Evolutionary conservation across 2,329 filamentous ascomycete species (phyloP), one percentile per base, ranked within the genome.

Genomic region (Daldinia sp.): DNA sequence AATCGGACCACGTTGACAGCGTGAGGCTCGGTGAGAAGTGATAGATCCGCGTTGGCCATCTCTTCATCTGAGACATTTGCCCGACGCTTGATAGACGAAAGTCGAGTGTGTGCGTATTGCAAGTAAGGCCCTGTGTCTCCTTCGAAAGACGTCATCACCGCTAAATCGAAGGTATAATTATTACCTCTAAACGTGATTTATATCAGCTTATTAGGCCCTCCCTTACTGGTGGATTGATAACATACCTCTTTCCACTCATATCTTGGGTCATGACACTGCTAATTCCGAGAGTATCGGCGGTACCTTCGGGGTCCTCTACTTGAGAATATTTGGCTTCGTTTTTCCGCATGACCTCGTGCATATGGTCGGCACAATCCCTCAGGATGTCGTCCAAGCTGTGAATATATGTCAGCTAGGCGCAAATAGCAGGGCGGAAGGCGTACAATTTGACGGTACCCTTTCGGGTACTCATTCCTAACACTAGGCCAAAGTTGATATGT

Each of bases 241-340:
- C 84, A 68, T 78, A 90, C 89, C 92, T 87, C 87, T 97, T 98
- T 76, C 94, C 95, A 68, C 87, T 91, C 93, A 98, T 97, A 75
- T 98, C 95, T 79, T 98, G 94, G 17, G 97, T 93, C 93, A 98
- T 98, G 74, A 98, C 94, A 74, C 91, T 90, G 68, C 91, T 94
- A 75, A 98, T 97, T 67, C 94, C 95, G 2, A 98, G 85, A 9
- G 87, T 92, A 79, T 98, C 95, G 64, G 95, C 93, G 8, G 89
- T 91, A 56, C 87, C 85, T 56, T 87, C 88, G 0, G 94, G 94
- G 76, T 98, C 83, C 73, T 90, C 91, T 17, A 99, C 90, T 78
- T 97, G 93, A 58, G 87, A 81, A 78, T 98, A 99, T 83, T 99
- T 99, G 74, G 85, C 83, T 72, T 91, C 85, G 77, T 98, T 98